These are phyloP conservation scores for Alternaria sp. DNA, from an alignment of 2,329 filamentous ascomycete species.

Conservation along the genomic window DNA sequence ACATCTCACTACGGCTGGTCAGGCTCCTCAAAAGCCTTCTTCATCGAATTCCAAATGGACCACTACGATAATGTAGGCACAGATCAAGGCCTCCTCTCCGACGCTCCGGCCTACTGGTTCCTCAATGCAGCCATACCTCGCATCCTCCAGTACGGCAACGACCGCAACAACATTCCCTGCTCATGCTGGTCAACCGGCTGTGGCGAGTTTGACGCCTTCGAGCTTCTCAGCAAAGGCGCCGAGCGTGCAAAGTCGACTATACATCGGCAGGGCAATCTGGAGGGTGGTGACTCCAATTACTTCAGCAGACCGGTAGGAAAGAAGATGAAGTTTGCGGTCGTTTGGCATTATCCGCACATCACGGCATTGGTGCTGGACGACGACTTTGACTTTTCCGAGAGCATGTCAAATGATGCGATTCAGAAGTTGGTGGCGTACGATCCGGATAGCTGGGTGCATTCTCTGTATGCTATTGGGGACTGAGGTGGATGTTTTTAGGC, in stretches of 20 bases:
- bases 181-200: conserved; percentile 75
- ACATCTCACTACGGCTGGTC: conserved; percentile 70
- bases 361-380: conserved; percentile 47
- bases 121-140: conserved; percentile 76
- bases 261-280: conserved; percentile 62
- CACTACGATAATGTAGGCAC: conserved; percentile 41
- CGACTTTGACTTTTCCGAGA: conserved; percentile 46
- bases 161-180: conserved; percentile 58
- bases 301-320: conserved; percentile 68
- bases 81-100: conserved; percentile 54
- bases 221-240: conserved; percentile 71
- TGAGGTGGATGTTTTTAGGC: no score
- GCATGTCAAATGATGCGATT: conserved; percentile 44
- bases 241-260: conserved; percentile 73
- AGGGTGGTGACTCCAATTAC: conserved; percentile 73
- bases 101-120: conserved; percentile 79
- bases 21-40: conserved; percentile 73
- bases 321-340: conserved; percentile 66
- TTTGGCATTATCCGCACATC: conserved; percentile 43
- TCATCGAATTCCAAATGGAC: conserved; percentile 75
- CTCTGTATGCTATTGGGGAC: conserved; percentile 47
- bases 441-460: conserved; percentile 45
- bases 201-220: conserved; percentile 78
- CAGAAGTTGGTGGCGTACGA: conserved; percentile 45
- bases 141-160: conserved; percentile 69